Conservation (phyloP, 345 rosid genomes). For the Passiflora organensis region DNA sequence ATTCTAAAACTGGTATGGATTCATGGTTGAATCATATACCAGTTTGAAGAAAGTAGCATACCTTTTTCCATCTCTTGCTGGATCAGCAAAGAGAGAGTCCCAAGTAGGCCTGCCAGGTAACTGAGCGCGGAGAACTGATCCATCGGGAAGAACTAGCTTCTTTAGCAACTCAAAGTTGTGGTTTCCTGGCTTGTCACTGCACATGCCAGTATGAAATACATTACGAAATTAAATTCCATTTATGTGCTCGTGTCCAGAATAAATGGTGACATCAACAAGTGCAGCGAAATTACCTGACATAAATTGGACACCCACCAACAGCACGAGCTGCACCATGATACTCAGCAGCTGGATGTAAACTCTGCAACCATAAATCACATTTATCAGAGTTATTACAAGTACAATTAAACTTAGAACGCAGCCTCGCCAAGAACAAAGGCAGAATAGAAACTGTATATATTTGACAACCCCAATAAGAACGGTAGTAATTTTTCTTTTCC, state of each 20-base stretch:
- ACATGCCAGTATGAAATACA: not conserved
- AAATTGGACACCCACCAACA: constrained; percentile 90
- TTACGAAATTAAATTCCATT: not conserved
- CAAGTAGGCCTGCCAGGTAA: constrained; percentile 92
- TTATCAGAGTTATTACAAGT: not conserved
- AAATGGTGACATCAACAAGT: not conserved
- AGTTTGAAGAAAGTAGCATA: constrained; percentile 7
- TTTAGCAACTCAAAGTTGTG: constrained; percentile 76
- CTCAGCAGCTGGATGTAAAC: constrained; percentile 91
- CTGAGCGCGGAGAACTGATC: constrained; percentile 77
- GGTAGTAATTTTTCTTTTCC: constrained; percentile 4
- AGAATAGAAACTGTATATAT: too few species aligned
- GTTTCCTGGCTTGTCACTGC: constrained; percentile 92
- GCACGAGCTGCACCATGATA: constrained; percentile 98
- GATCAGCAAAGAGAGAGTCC: constrained; percentile 83
- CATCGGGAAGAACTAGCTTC: constrained; percentile 94
- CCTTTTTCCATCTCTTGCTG: constrained; percentile 86
- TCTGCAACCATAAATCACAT: constrained; percentile 41
- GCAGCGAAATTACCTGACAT: constrained; percentile 61
- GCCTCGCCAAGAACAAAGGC: not conserved
- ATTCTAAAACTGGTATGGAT: not conserved
- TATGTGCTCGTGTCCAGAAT: not conserved
- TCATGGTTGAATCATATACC: not conserved
- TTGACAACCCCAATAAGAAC: too few species aligned
- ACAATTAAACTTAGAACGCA: not conserved